Evolutionary conservation across 2,329 filamentous ascomycete species (phyloP), one percentile per base, ranked within the genome.

Genomic region (Thermoascus crustaceus): DNA sequence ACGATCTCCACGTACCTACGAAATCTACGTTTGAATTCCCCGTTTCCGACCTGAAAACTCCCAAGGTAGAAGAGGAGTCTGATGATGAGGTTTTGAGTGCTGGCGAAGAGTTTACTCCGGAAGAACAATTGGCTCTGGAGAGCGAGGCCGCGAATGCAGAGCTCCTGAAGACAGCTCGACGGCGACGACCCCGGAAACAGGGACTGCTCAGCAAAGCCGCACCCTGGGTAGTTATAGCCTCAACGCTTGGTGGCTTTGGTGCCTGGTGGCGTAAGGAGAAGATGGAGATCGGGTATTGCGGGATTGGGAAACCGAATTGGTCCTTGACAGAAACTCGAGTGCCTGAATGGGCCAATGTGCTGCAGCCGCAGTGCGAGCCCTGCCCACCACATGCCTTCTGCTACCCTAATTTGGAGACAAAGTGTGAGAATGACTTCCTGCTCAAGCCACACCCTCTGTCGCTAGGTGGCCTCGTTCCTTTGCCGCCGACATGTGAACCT

Each of bases 191-290:
- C 3, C 44, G 42, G 16, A 67, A 46, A 47, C 58, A 71, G 38
- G 62, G 68, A 20, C 59, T 67, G 10, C 58, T 66, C 5, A 68
- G 67, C 39, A 74, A 75, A 39, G 76, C 76, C 0, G 80, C 85
- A 10, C 69, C 89, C 2, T 77, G 78, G 57, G 75, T 87, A 4
- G 68, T 95, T 2, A 57, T 89, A 3, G 55, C 83, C 13, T 79
- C 82, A 0, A 63, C 91, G 7, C 59, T 91, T 5, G 74, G 74
- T 20, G 78, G 81, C 1, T 85, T 94, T 44, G 82, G 73, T 19
- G 76, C 76, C 6, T 91, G 88, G 75, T 98, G 88, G 67, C 74
- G 89, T 32, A 85, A 94, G 55, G 91, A 98, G 62, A 96, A 96
- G 70, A 69, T 94, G n/a, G 82, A 85, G 10, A 85, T 96, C 13